Evolutionary conservation across 1,284 basidiomycete genomes (phyloP).

Genomic region (Paramarasmius palmivorus): DNA sequence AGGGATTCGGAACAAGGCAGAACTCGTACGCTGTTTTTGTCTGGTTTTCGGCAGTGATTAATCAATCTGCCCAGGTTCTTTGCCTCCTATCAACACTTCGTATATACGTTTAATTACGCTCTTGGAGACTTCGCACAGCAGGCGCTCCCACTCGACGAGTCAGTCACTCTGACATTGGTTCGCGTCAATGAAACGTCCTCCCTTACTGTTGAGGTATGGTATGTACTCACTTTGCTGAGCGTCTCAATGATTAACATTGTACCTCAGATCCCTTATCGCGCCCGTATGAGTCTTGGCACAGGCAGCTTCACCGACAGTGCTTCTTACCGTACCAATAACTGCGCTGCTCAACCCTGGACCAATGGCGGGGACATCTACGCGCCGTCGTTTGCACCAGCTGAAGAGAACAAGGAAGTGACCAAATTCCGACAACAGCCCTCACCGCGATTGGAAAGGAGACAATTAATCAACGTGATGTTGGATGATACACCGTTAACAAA

Average conservation of each 20-base stretch:
- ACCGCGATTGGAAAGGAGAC: constrained; percentile 3
- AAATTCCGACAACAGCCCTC: constrained; percentile 15
- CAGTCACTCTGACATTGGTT: constrained; percentile 48
- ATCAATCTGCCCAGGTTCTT: constrained; percentile 34
- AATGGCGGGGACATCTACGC: constrained; percentile 39
- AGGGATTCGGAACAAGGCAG: constrained; percentile 53
- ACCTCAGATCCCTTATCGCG: constrained; percentile 56
- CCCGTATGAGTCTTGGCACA: constrained; percentile 45
- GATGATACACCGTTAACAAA: constrained; percentile 47
- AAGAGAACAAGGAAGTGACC: constrained; percentile 2
- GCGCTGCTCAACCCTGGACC: constrained; percentile 30
- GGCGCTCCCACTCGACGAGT: constrained; percentile 54
- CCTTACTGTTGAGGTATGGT: too few species aligned
- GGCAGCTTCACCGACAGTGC: constrained; percentile 48
- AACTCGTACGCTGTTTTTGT: constrained; percentile 33
- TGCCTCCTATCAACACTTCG: constrained; percentile 36
- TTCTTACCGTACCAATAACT: constrained; percentile 55
- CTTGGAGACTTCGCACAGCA: constrained; percentile 66
- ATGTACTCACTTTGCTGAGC: too few species aligned
- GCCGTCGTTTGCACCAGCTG: constrained; percentile 5
- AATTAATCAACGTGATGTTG: constrained; percentile 40
- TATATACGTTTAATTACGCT: constrained; percentile 52
- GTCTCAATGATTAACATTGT: neutral
- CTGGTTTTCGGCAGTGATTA: too few species aligned
- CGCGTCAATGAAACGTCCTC: constrained; percentile 40